Percentiles rank a stretch among this genome's conserved stretches.
These are phyloP conservation scores for Diplotaxis tenuifolia DNA, from an alignment of 345 rosid species.

Conservation along the genomic window DNA sequence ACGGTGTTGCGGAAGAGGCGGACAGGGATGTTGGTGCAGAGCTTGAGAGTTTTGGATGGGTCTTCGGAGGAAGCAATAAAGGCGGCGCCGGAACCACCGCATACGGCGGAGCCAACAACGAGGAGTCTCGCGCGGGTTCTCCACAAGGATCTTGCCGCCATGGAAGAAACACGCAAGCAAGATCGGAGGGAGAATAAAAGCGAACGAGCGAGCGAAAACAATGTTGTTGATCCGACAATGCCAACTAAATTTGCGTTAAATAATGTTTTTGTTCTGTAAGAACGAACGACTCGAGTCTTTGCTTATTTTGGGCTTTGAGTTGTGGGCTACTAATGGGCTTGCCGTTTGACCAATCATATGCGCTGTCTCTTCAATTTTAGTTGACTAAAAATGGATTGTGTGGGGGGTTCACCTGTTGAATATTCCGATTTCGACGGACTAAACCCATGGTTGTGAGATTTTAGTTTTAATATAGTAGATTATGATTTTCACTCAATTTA, in stretches of 20 bases:
- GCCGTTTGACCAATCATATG: neutral
- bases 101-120: constrained; percentile 55
- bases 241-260: constrained; percentile 4
- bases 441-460: neutral
- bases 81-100: constrained; percentile 63
- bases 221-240: neutral
- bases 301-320: neutral
- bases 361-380: neutral
- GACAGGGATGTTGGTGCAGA: constrained; percentile 75
- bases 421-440: neutral
- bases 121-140: constrained; percentile 57
- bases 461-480: neutral
- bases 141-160: constrained; percentile 77
- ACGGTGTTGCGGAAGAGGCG: no score
- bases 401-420: neutral
- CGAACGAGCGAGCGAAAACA: neutral
- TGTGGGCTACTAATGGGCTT: constrained; percentile 15
- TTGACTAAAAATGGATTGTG: neutral
- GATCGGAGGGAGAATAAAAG: constrained; percentile 15
- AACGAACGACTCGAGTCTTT: neutral
- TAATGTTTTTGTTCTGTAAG: neutral
- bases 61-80: constrained; percentile 66
- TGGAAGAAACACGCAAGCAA: constrained; percentile 22
- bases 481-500: neutral
- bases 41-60: constrained; percentile 64